phyloP scores from a whole-genome alignment of 306 rosid species.

The Oemleria cerasiformis region DNA sequence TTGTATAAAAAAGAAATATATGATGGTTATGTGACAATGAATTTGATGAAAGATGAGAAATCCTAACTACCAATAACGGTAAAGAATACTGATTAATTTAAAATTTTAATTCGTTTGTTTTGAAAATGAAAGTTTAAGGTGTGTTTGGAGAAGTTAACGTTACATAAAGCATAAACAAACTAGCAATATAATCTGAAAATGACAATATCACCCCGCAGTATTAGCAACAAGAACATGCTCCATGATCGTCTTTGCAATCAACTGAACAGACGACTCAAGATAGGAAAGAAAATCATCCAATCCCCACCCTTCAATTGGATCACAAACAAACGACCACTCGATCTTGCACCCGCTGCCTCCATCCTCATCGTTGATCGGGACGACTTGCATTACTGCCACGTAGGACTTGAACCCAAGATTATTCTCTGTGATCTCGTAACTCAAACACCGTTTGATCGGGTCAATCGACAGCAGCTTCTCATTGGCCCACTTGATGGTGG shows the following conservation, averaged over 20 bases:
- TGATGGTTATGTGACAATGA: too few species aligned
- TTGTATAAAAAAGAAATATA: too few species aligned
- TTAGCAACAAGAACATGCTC: conserved; percentile 20
- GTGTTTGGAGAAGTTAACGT: background rate
- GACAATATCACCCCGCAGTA: background rate
- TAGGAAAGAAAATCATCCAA: conserved; percentile 30
- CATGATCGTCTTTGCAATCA: conserved; percentile 37
- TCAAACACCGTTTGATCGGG: conserved; percentile 38
- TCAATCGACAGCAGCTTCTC: conserved; percentile 52
- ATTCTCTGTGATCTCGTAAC: conserved; percentile 41
- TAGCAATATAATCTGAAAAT: background rate
- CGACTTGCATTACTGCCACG: conserved; percentile 32
- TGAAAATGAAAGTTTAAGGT: too few species aligned
- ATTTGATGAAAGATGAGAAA: too few species aligned
- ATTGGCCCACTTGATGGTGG: conserved; percentile 36
- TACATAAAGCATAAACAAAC: background rate
- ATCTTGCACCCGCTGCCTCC: conserved; percentile 38
- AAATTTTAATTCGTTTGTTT: too few species aligned
- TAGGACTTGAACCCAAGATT: conserved; percentile 52
- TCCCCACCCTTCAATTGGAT: conserved; percentile 46
- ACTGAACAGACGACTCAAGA: conserved; percentile 22
- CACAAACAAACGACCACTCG: conserved; percentile 53
- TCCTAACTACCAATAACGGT: too few species aligned
- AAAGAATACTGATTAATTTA: too few species aligned
- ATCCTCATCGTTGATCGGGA: conserved; percentile 17